phyloP scores from a whole-genome alignment of 305 asterid genomes.

The Solanum chacoense region DNA sequence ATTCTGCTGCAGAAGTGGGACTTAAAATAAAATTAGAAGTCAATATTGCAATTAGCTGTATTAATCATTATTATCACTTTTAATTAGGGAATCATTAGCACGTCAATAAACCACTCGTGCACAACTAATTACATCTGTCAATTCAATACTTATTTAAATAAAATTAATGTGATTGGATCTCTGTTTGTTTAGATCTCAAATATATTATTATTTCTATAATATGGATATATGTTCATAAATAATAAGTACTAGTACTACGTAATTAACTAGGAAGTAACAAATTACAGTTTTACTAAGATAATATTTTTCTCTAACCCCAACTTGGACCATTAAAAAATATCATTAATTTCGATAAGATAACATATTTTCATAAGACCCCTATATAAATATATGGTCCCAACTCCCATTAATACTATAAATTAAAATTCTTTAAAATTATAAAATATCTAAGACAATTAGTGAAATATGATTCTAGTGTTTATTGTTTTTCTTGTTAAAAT shows the following conservation, averaged over 20 bases:
- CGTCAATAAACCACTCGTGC: slow-evolving; percentile 1
- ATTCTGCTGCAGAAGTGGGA: slow-evolving; percentile 4
- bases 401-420: not conserved
- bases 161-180: not conserved
- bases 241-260: not conserved
- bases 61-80: not conserved
- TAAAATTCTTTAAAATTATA: no score
- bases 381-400: not conserved
- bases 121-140: slow-evolving; percentile 3
- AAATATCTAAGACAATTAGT: not conserved
- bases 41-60: not conserved
- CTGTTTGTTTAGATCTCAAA: not conserved
- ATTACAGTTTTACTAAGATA: not conserved
- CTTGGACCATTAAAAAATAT: not conserved
- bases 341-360: no score
- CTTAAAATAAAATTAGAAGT: not conserved
- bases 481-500: no score
- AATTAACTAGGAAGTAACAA: not conserved
- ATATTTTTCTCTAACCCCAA: not conserved
- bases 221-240: not conserved
- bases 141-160: not conserved
- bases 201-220: not conserved
- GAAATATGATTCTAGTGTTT: no score
- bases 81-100: not conserved
- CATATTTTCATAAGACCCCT: not conserved